Percentiles rank a stretch among this genome's conserved stretches.
Evolutionary conservation across 2,329 filamentous ascomycete species (phyloP).

Genomic region (Neonectria ditissima): DNA sequence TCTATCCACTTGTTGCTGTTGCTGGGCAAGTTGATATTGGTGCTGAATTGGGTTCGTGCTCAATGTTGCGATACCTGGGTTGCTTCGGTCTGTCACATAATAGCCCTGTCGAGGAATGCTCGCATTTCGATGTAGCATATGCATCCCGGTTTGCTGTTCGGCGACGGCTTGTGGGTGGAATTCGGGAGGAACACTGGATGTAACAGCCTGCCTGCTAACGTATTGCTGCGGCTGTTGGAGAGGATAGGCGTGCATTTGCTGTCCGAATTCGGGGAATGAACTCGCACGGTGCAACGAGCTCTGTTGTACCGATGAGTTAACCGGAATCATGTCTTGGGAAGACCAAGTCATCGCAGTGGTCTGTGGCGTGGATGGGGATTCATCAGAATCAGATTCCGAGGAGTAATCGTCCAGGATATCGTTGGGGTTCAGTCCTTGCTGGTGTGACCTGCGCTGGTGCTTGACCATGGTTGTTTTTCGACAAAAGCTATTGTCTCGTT

Average conservation of each 20-base stretch:
- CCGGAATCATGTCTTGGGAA: conserved; percentile 55
- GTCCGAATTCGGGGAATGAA: conserved; percentile 67
- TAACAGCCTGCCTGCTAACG: conserved; percentile 60
- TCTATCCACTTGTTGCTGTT: conserved; percentile 61
- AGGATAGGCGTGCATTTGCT: conserved; percentile 56
- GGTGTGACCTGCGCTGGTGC: conserved; percentile 72
- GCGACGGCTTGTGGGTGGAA: conserved; percentile 57
- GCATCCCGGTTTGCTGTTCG: conserved; percentile 58
- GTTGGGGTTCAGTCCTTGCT: conserved; percentile 67
- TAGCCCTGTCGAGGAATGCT: conserved; percentile 62
- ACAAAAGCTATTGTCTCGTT: conserved; percentile 68
- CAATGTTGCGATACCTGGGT: conserved; percentile 72
- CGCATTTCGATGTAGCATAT: conserved; percentile 62
- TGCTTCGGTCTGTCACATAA: conserved; percentile 72
- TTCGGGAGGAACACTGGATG: conserved; percentile 56
- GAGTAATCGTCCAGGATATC: conserved; percentile 66
- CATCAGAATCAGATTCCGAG: conserved; percentile 68
- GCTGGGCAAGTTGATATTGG: conserved; percentile 65
- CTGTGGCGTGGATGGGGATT: conserved; percentile 69
- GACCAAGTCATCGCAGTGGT: conserved; percentile 66
- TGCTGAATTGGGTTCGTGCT: conserved; percentile 63
- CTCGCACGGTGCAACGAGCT: conserved; percentile 62
- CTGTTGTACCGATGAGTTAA: conserved; percentile 52
- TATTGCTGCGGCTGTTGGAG: conserved; percentile 57
- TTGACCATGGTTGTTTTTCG: conserved; percentile 79